phyloP scores from a whole-genome alignment of 2,329 filamentous ascomycete species.

The Cercospora nicotianae region DNA sequence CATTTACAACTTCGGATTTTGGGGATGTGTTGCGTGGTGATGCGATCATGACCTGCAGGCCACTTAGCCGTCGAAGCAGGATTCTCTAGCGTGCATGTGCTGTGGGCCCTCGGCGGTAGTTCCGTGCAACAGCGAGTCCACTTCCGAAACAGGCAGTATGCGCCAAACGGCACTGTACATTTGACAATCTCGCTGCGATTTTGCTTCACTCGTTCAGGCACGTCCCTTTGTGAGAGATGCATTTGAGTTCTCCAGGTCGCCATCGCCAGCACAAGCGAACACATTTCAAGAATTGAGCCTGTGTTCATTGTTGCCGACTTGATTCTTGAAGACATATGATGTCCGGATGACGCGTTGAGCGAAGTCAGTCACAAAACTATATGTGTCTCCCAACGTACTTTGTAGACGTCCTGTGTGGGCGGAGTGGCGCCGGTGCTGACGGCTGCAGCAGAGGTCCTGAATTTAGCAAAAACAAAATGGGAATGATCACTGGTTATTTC shows the following conservation, averaged over 20 bases:
- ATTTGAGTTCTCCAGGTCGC: neutral
- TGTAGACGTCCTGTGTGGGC: neutral
- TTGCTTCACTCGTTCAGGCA: neutral
- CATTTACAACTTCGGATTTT: neutral
- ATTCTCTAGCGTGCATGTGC: constrained; percentile 6
- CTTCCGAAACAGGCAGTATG: neutral
- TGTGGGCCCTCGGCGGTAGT: constrained; percentile 1
- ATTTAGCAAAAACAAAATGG: neutral
- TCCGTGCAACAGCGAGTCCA: neutral
- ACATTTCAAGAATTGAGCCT: neutral
- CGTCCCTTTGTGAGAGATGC: neutral
- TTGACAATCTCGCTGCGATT: neutral
- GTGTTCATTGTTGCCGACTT: neutral
- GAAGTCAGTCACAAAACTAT: no score
- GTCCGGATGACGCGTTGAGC: neutral
- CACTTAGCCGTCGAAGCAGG: constrained; percentile 3
- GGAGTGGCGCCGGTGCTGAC: neutral
- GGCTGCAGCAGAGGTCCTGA: neutral
- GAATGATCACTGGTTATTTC: neutral
- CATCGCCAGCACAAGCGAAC: neutral
- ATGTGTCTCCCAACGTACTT: neutral
- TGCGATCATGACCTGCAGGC: neutral
- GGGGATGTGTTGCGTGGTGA: neutral
- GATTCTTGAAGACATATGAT: neutral
- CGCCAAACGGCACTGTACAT: neutral